Base-by-base conservation (phyloP, 306 rosid genomes). In the Quercus aquifolioides region DNA sequence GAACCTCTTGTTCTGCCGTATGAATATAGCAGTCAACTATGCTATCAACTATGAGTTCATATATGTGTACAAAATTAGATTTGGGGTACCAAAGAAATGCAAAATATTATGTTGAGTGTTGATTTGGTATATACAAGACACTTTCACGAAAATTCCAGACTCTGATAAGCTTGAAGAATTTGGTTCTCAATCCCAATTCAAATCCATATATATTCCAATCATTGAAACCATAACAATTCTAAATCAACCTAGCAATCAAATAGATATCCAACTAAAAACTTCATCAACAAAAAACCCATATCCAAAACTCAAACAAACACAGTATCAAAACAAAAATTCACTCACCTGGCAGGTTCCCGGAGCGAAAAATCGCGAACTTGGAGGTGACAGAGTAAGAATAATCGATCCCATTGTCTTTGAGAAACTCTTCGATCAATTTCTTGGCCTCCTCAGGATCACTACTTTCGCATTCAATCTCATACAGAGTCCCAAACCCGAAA, bases 391-490 rank as follows among this genome's bases (percentile, higher is more conserved):
- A 93, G 83, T 93, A 86, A 0, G 94, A 90, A 82, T 91, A 91
- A 38, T 81, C 81, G 12, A 95, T 78, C 51, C 77, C 86, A 76
- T 88, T 90, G 64, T 89, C 97, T 88, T 89, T 86, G 87, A 95
- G 80, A 21, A 95, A 77, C 6, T 86, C 93, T 82, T 93, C 98
- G 0, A 95, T 87, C 59, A 86, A 14, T 21, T 82, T 67, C 79
- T 92, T 91, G 63, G 91, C 98, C 14, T 33, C 86, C 41, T 95
- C 94, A 52, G 98, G 98, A 74, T 91, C 92, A 52, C 30, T 23
- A 78, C 87, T 92, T 89, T 95, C 98, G 75, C 98, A 95, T 76
- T 95, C 99, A 25, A 93, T 93, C 89, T 95, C 99, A 49, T 84
- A 91, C 84, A 79, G 68, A 63, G 85, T 91, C 14, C 98, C 98